A percentile compares a stretch with the other conserved stretches of the same genome.
phyloP scores from a whole-genome alignment of 2,329 filamentous ascomycete species.

The Botrytis elliptica region DNA sequence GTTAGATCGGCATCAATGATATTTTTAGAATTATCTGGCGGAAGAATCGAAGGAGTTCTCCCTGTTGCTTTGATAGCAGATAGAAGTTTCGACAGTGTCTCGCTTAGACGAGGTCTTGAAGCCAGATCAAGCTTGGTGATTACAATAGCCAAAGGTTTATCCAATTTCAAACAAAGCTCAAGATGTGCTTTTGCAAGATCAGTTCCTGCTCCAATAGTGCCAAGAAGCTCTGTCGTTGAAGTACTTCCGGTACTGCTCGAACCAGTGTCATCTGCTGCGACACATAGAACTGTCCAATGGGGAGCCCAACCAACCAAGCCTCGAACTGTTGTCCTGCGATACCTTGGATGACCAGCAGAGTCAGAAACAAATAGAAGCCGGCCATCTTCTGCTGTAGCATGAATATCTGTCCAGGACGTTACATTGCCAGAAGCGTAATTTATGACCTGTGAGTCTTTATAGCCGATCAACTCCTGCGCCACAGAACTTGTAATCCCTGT shows the following conservation, averaged over 20 bases:
- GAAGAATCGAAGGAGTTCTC: conserved; percentile 72
- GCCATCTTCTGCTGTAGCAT: conserved; percentile 70
- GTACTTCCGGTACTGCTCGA: conserved; percentile 41
- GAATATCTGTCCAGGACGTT: conserved; percentile 92
- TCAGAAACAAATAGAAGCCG: conserved; percentile 87
- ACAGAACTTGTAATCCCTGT: conserved; percentile 94
- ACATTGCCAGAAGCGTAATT: conserved; percentile 88
- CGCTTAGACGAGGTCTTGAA: conserved; percentile 67
- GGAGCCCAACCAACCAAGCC: conserved; percentile 95
- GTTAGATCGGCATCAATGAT: conserved; percentile 50
- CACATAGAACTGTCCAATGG: conserved; percentile 87
- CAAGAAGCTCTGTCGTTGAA: conserved; percentile 51
- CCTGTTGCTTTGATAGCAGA: conserved; percentile 74
- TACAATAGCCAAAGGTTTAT: conserved; percentile 73
- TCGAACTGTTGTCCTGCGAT: conserved; percentile 82
- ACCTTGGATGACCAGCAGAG: conserved; percentile 86
- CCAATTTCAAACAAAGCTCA: conserved; percentile 77
- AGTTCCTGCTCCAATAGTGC: conserved; percentile 54
- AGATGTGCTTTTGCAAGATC: conserved; percentile 79
- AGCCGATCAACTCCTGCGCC: conserved; percentile 89
- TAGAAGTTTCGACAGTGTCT: conserved; percentile 70
- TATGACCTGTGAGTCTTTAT: conserved; percentile 60
- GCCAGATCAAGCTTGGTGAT: conserved; percentile 92
- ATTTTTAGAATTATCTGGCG: conserved; percentile 52
- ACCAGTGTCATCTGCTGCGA: conserved; percentile 70